Conservation (phyloP, 305 asterid species). For the Fraxinus dipetala region DNA sequence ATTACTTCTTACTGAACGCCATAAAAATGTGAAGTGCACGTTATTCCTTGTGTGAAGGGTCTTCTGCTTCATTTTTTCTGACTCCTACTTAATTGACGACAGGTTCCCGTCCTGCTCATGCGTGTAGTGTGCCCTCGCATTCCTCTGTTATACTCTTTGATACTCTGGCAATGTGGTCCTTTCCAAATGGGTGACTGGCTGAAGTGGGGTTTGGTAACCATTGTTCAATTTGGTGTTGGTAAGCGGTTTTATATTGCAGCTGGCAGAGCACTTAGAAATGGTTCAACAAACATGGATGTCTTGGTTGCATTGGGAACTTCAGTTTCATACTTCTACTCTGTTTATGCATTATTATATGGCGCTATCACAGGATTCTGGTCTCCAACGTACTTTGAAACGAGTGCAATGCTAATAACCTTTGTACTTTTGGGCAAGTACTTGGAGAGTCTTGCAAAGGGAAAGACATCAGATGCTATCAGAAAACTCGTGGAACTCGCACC, state of each 20-base stretch:
- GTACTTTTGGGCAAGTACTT: conserved; percentile 93
- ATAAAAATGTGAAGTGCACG: neutral
- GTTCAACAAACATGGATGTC: conserved; percentile 99
- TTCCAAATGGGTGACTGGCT: conserved; percentile 99
- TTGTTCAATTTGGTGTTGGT: conserved; percentile 90
- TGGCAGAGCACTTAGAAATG: conserved; percentile 92
- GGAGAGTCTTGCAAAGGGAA: conserved; percentile 95
- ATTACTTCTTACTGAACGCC: neutral
- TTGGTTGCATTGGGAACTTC: conserved; percentile 96
- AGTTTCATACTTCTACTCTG: conserved; percentile 93
- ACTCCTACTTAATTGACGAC: conserved; percentile 33
- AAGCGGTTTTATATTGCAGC: conserved; percentile 97
- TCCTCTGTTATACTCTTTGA: conserved; percentile 75
- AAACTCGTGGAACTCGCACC: conserved; percentile 96
- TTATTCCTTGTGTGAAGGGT: neutral
- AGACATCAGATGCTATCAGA: conserved; percentile 95
- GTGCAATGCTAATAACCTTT: conserved; percentile 96
- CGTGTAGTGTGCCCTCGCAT: conserved; percentile 85
- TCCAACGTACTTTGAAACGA: conserved; percentile 94
- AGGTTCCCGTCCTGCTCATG: conserved; percentile 93
- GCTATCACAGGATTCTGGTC: conserved; percentile 91
- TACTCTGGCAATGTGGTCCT: conserved; percentile 91
- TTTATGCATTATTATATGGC: conserved; percentile 81
- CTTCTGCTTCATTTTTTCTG: conserved; percentile 18
- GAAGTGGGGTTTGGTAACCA: conserved; percentile 85